A percentile compares a stretch with the other conserved stretches of the same genome.
phyloP scores from a whole-genome alignment of 2,329 filamentous ascomycete species.

The Trichoderma atroviride region DNA sequence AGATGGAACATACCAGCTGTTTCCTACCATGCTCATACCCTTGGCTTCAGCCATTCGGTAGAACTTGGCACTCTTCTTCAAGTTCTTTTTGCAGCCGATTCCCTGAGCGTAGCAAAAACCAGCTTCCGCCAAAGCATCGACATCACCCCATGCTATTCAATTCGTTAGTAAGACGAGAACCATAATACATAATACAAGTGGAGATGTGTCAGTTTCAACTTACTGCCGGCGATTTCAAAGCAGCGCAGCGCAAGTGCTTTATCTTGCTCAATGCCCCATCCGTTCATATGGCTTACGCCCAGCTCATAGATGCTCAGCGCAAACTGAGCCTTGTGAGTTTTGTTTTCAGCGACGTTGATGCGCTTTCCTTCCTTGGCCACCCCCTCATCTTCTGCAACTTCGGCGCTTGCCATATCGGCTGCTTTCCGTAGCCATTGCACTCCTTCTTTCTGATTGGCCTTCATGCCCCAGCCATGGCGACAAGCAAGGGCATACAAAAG shows the following conservation, averaged over 20 bases:
- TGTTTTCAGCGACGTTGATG: slow-evolving; percentile 69
- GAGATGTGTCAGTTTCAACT: slow-evolving; percentile 39
- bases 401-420: slow-evolving; percentile 78
- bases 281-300: slow-evolving; percentile 95
- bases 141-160: slow-evolving; percentile 79
- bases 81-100: slow-evolving; percentile 90
- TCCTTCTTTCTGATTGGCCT: slow-evolving; percentile 84
- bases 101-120: slow-evolving; percentile 96
- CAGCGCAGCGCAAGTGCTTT: slow-evolving; percentile 84
- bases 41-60: slow-evolving; percentile 90
- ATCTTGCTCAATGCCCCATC: slow-evolving; percentile 95
- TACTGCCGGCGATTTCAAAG: slow-evolving; percentile 91
- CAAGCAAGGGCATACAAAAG: slow-evolving; percentile 93
- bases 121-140: slow-evolving; percentile 89
- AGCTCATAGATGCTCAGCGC: slow-evolving; percentile 95
- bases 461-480: slow-evolving; percentile 97
- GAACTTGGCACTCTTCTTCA: slow-evolving; percentile 90
- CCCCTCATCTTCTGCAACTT: slow-evolving; percentile 81
- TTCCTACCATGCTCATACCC: slow-evolving; percentile 96
- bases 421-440: slow-evolving; percentile 92
- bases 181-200: no score
- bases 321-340: slow-evolving; percentile 88
- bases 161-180: slow-evolving; percentile 31
- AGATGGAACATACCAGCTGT: slow-evolving; percentile 78
- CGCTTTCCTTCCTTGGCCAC: slow-evolving; percentile 63